Evolutionary conservation across 1,284 basidiomycete genomes (phyloP).

Genomic region (Pseudozyma sp.): DNA sequence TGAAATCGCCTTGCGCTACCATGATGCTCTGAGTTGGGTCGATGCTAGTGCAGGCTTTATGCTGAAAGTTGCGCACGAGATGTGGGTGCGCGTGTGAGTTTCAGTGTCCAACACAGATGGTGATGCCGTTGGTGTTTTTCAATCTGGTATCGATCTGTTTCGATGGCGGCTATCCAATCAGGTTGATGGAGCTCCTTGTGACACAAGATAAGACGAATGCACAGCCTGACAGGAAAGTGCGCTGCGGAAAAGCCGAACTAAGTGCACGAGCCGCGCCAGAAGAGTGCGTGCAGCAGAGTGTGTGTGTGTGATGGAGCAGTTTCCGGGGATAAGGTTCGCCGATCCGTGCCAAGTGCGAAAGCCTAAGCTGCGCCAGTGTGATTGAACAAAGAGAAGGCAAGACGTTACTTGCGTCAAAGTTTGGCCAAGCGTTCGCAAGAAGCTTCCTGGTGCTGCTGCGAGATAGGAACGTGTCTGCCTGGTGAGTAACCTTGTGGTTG

Average conservation of each 20-base stretch:
- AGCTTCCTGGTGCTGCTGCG: too few species aligned
- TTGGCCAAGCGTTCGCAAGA: too few species aligned
- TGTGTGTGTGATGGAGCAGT: not conserved
- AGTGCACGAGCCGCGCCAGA: not conserved
- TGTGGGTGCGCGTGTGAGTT: not conserved
- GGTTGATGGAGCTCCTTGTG: not conserved
- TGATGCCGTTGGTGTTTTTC: not conserved
- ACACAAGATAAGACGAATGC: not conserved
- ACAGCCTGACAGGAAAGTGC: not conserved
- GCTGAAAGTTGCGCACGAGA: not conserved
- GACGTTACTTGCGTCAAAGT: too few species aligned
- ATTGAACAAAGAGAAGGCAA: too few species aligned
- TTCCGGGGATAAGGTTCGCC: not conserved
- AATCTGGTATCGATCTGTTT: not conserved
- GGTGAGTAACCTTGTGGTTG: not conserved
- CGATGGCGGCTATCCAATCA: not conserved
- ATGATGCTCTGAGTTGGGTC: constrained; percentile 4
- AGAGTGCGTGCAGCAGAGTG: not conserved
- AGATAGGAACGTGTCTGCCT: not conserved
- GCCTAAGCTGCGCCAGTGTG: too few species aligned
- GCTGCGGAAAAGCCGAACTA: not conserved
- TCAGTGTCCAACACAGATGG: not conserved
- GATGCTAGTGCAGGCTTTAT: not conserved
- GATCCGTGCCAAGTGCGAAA: too few species aligned
- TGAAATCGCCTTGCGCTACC: constrained; percentile 8